phyloP scores from a whole-genome alignment of 306 rosid species.

The Pyrus betulifolia region DNA sequence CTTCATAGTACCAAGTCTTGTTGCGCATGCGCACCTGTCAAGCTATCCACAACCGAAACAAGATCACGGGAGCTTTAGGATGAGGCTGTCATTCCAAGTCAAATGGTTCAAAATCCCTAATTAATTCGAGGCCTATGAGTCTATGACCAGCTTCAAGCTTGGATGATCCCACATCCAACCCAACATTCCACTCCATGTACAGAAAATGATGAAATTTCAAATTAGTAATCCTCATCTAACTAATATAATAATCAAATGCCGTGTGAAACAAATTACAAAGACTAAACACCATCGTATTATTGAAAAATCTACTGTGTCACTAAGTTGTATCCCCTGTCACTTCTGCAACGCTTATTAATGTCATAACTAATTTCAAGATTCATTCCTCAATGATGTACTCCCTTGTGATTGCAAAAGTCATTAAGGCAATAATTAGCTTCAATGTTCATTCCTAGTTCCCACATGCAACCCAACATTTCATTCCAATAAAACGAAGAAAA shows the following conservation, averaged over 20 bases:
- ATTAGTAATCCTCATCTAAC: neutral
- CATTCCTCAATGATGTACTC: too few relatives aligned
- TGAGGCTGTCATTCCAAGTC: neutral
- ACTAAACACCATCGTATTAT: neutral
- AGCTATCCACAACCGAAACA: neutral
- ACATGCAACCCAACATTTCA: too few relatives aligned
- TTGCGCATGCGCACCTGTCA: neutral
- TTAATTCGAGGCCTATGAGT: neutral
- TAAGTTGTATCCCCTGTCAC: too few relatives aligned
- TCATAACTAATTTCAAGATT: too few relatives aligned
- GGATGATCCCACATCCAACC: neutral
- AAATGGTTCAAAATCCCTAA: neutral
- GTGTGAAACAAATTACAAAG: neutral
- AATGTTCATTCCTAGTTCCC: too few relatives aligned
- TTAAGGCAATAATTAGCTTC: too few relatives aligned
- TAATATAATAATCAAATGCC: neutral
- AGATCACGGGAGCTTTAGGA: neutral
- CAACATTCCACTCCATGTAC: slow-evolving; percentile 7
- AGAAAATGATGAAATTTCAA: neutral
- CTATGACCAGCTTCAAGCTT: neutral
- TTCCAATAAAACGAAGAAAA: too few relatives aligned
- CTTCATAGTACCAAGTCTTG: neutral
- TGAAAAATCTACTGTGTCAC: too few relatives aligned
- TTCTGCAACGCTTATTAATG: too few relatives aligned
- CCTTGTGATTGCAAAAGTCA: too few relatives aligned